Evolutionary conservation across 768 basidiomycete genomes (phyloP), one percentile per base, ranked within the genome.

Genomic region (Termitomyces sp.): DNA sequence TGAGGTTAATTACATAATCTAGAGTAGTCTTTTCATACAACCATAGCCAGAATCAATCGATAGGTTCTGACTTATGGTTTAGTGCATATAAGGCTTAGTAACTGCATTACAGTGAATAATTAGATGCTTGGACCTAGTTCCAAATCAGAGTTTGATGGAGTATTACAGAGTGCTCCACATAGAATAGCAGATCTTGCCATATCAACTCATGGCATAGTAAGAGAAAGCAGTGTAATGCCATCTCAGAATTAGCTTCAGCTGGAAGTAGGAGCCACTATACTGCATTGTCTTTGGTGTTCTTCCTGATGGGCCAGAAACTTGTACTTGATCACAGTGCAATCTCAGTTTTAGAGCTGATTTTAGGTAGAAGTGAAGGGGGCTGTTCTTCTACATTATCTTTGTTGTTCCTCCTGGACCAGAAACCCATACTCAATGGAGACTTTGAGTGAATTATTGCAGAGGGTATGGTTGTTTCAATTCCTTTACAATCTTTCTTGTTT

Each of bases 311-410:
- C 67, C 67, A 68, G 50, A 68, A 65, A 19, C 65, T 65, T 5
- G 66, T 58, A 26, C 37, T 54, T 15, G 63, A 56, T 53, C 63
- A 60, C 17, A 55, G 52, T 35, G 63, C 19, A 12, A 67, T 30
- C 17, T 56, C 57, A 1, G 62, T 61, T 17, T 71, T 67, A 17
- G 68, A 66, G 50, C 64, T 65, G 41, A 56, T 49, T 59, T 66
- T 72, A 4, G 65, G 56, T 5, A 68, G 73, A 56, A 64, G 53
- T 54, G 65, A 9, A 9, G 8, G 68, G 54, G 54, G 56, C 33
- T 66, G 70, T 61, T 62, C 62, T n/a, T 68, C 66, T 11, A 57
- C 41, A 31, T 71, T 68, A 31, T 70, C 71, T 31, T 62, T 63
- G 31, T 54, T 59, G 14, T 58, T 58, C 42, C 54, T 62, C 40